Percentiles rank a stretch among this genome's conserved stretches.
Conservation (phyloP, 495 filamentous ascomycete species). For the Neurospora discreta region DNA sequence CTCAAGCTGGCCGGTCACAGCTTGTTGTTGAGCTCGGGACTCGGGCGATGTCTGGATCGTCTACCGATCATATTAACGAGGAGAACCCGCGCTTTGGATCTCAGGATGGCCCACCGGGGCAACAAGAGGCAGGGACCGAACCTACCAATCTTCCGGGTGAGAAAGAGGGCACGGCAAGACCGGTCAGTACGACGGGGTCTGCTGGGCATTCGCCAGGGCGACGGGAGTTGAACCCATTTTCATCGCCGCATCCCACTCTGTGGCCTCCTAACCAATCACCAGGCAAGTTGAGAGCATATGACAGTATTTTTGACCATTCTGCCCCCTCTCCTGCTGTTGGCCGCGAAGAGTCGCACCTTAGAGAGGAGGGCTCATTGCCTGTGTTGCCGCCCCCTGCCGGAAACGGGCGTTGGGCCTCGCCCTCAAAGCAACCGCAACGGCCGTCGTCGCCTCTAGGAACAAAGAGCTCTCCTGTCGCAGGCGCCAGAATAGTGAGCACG, state of each 20-base stretch:
- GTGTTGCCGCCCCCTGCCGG: conserved; percentile 7
- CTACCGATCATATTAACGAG: background rate
- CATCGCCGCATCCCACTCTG: conserved; percentile 32
- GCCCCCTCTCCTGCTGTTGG: conserved; percentile 9
- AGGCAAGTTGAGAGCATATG: conserved; percentile 30
- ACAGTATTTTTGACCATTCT: conserved; percentile 25
- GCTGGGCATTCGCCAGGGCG: conserved; percentile 1
- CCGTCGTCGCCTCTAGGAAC: conserved; percentile 20
- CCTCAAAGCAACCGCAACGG: conserved; percentile 20
- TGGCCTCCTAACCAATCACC: conserved; percentile 29
- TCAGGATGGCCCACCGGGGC: background rate
- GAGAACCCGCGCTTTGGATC: background rate
- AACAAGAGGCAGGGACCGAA: conserved; percentile 9
- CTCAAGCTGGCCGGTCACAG: background rate
- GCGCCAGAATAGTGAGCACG: conserved; percentile 8
- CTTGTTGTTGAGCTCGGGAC: conserved; percentile 10
- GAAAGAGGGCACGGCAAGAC: background rate
- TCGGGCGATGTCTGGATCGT: conserved; percentile 4
- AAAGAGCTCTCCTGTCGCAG: conserved; percentile 14
- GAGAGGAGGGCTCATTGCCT: conserved; percentile 9
- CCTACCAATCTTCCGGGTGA: background rate
- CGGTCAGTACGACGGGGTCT: background rate
- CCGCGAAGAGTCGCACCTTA: background rate
- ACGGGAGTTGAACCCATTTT: conserved; percentile 26
- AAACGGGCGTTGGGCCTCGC: conserved; percentile 19